Percentiles rank a stretch among this genome's conserved stretches.
Conservation (phyloP, 1,284 basidiomycete genomes). For the Trichosporon sp. region DNA sequence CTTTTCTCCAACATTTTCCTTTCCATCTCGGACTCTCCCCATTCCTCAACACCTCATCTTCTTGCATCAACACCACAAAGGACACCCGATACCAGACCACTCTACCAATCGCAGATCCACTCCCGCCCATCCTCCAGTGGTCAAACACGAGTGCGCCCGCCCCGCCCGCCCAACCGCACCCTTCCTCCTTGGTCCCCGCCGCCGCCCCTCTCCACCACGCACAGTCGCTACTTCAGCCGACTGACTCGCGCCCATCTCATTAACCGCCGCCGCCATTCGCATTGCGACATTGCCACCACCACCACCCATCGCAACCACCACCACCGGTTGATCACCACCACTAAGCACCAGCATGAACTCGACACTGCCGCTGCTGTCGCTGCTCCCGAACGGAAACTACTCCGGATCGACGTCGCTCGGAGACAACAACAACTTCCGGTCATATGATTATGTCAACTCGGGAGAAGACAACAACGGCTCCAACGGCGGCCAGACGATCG, state of each 20-base stretch:
- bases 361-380: constrained; percentile 17
- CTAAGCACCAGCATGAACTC: constrained; percentile 16
- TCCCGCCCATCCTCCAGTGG: not conserved
- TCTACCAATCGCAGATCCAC: not conserved
- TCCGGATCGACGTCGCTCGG: constrained; percentile 9
- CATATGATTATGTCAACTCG: constrained; percentile 20
- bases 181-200: not conserved
- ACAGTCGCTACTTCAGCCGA: not conserved
- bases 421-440: constrained; percentile 9
- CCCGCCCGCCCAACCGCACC: not conserved
- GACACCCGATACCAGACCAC: no score
- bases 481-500: constrained; percentile 5
- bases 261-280: not conserved
- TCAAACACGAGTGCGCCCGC: not conserved
- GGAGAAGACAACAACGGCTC: constrained; percentile 18
- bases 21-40: not conserved
- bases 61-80: not conserved
- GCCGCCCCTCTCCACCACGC: not conserved
- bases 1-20: constrained; percentile 7
- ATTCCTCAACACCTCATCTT: not conserved
- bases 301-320: not conserved
- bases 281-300: not conserved
- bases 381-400: constrained; percentile 21
- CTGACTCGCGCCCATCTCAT: not conserved
- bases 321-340: not conserved